Evolutionary conservation across 2,329 filamentous ascomycete genomes (phyloP), one percentile per base, ranked within the genome.

Genomic region (Xylariaceae sp.): DNA sequence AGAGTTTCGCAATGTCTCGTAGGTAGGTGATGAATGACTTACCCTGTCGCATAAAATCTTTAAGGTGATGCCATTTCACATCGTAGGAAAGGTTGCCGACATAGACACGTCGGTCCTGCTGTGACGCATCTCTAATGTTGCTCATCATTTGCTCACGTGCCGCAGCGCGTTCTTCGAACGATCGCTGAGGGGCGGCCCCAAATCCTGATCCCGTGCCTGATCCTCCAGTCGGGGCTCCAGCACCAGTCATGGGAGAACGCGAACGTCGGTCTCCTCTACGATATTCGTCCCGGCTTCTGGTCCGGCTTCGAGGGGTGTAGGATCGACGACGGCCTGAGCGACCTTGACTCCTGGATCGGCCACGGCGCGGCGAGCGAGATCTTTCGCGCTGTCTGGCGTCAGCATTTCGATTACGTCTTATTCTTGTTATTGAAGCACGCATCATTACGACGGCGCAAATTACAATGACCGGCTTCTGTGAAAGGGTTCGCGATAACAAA

Each of bases 41-140:
- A 97, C 94, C 92, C 85, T 96, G 90, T 83, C 94, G 88, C 94
- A 99, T 99, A 73, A 97, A 97, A 79, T 99, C 94, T 80, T 99
- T 99, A 61, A 99, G 84, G 70, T 97, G 94, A 79, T 97, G 92
- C 94, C 94, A 99, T 80, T 99, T 99, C 73, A 99, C 94, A 80
- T 99, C 94, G 79, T 99, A 99, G 48, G 91, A 94, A 66, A 99
- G 82, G 73, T 99, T 99, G 75, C 94, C 94, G 72, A 99, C 94
- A 73, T 99, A 99, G 83, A 99, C 94, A 64, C 94, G 91, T 70
- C 94, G 92, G 80, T 99, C 94, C 76, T 99, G 94, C 73, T 97
- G 94, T 59, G 94, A 97, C 45, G 89, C 88, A 70, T 97, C 94
- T 70, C 91, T 87, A 67, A 96, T 87, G 71, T 84, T 91, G 75